These are phyloP conservation scores for Daldinia concentrica DNA, from an alignment of 495 filamentous ascomycete genomes.

Conservation along the genomic window DNA sequence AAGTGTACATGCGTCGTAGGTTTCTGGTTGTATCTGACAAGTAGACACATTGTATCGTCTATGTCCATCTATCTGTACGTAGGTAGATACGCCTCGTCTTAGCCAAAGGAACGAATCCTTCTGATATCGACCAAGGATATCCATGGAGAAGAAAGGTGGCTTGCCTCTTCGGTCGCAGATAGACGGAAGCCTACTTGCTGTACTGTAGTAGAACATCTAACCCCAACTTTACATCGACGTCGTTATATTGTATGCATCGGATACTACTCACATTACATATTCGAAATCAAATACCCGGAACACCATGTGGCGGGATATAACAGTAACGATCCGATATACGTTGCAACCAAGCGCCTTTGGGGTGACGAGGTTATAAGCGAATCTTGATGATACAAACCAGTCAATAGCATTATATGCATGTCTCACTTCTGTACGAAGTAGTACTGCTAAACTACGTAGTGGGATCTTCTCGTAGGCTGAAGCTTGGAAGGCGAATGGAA, in stretches of 20 bases:
- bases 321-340: slow-evolving; percentile 25
- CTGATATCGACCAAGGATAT: slow-evolving; percentile 1
- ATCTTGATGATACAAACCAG: neutral
- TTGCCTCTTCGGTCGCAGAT: slow-evolving; percentile 20
- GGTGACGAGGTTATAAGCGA: slow-evolving; percentile 5
- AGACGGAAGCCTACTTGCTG: slow-evolving; percentile 1
- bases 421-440: neutral
- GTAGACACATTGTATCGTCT: slow-evolving; percentile 8
- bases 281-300: slow-evolving; percentile 21
- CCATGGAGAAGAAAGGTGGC: slow-evolving; percentile 6
- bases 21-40: slow-evolving; percentile 19
- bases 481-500: slow-evolving; percentile 3
- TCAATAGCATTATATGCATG: neutral
- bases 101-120: slow-evolving; percentile 26
- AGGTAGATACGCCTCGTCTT: neutral
- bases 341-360: slow-evolving; percentile 9
- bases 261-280: slow-evolving; percentile 21
- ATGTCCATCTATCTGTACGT: neutral
- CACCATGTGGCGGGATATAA: slow-evolving; percentile 34
- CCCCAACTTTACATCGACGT: slow-evolving; percentile 14
- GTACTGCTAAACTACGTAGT: neutral
- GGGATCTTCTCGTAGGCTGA: neutral
- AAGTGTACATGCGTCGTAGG: slow-evolving; percentile 4
- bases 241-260: slow-evolving; percentile 16
- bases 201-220: neutral